Base-by-base conservation (phyloP, 75 land plant species). In the Pinus taeda region DNA sequence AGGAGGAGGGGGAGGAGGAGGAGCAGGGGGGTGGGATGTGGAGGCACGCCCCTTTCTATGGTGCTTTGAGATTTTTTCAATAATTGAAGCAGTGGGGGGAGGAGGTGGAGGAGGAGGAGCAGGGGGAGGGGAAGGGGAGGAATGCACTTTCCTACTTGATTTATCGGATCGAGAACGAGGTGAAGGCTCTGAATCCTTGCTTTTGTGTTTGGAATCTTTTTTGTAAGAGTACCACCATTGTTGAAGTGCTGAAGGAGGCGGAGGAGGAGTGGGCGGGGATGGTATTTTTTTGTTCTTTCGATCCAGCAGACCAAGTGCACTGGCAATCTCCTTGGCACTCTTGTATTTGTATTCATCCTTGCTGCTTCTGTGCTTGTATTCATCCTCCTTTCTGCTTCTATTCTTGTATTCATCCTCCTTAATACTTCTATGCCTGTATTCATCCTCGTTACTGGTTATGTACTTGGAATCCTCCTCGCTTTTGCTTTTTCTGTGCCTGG, bases 171-270 rank as follows among this genome's bases (percentile, higher is more conserved):
- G 67, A 1, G 29, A 18, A 1, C 67, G 37, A 64, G 67, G 67
- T 1, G 67, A 64, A 30, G 67, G 67, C 67, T 64, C 67, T 15
- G 67, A 64, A 64, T 64, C 67, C 67, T 64, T 64, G 67, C 6
- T 64, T 39, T 64, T 64, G 33, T 33, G 39, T 36, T 64, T 64
- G 67, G 39, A 64, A 14, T 64, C 67, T 15, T 17, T 64, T 17
- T 30, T 64, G 37, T 64, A 64, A 30, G 67, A 64, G 4, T 6
- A 30, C 29, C 29, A 64, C 67, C 67, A 64, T 30, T 64, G 37
- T 17, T 64, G 67, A 36, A 64, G 67, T 18, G 67, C 33, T 15
- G 67, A 64, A 64, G 45, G 45, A 42, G 45, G 45, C 45, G 45
- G 45, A 42, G 66, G 67, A 15, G 13, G 39, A 13, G 67, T 30